Conservation (phyloP, 2,329 filamentous ascomycete genomes). For the Purpureocillium lavendulum region DNA sequence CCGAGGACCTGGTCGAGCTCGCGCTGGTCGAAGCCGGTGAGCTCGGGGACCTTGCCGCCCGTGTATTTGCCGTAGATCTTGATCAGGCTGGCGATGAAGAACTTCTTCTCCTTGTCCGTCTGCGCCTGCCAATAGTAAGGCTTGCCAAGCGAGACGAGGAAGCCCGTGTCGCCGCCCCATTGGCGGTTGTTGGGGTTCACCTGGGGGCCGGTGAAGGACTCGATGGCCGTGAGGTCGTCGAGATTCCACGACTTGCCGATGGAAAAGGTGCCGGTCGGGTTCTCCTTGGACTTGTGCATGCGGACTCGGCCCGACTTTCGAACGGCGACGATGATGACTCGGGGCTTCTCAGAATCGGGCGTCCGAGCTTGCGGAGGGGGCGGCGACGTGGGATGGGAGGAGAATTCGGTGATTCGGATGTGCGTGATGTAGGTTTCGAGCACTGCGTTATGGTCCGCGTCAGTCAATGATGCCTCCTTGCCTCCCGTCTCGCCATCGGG, state of each 20-base stretch:
- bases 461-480: too few relatives aligned
- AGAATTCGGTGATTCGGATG: conserved; percentile 83
- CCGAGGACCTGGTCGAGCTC: conserved; percentile 72
- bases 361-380: conserved; percentile 69
- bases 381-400: conserved; percentile 71
- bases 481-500: too few relatives aligned
- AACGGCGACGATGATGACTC: conserved; percentile 89
- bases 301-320: conserved; percentile 86
- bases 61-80: conserved; percentile 98
- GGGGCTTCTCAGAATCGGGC: conserved; percentile 71
- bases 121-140: conserved; percentile 96
- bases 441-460: conserved; percentile 17
- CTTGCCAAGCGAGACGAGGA: conserved; percentile 82
- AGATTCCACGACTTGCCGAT: conserved; percentile 98
- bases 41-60: conserved; percentile 68
- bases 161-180: conserved; percentile 79
- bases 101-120: conserved; percentile 93
- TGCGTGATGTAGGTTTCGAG: conserved; percentile 95
- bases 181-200: conserved; percentile 52
- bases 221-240: conserved; percentile 76
- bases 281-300: conserved; percentile 96
- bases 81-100: conserved; percentile 91
- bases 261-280: conserved; percentile 86
- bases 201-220: conserved; percentile 64
- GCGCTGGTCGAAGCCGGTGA: conserved; percentile 73